Percentiles rank a stretch among this genome's conserved stretches.
These are phyloP conservation scores for Casuarina equisetifolia DNA, from an alignment of 306 rosid species.

Conservation along the genomic window DNA sequence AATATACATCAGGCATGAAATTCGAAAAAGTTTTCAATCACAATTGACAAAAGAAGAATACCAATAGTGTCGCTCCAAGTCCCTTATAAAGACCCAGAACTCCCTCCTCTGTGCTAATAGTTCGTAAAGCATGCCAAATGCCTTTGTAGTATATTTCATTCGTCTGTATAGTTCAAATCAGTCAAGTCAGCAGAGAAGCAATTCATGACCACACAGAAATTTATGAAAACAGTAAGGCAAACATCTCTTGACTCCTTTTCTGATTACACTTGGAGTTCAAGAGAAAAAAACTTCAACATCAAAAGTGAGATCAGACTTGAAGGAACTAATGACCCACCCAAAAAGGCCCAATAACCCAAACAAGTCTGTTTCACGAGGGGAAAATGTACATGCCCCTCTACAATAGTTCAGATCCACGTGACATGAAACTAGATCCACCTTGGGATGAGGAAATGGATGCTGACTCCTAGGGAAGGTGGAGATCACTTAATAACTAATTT, in stretches of 20 bases:
- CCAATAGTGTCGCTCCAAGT: conserved; percentile 97
- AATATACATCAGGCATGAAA: conserved; percentile 23
- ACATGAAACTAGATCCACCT: background rate
- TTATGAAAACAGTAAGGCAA: conserved; percentile 4
- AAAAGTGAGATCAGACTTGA: background rate
- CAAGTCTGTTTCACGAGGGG: background rate
- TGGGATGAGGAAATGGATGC: background rate
- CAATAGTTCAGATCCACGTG: background rate
- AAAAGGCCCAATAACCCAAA: background rate
- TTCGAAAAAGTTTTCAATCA: background rate
- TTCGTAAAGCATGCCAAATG: conserved; percentile 71
- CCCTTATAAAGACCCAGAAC: conserved; percentile 86
- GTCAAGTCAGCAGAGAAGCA: conserved; percentile 20
- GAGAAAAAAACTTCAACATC: conserved; percentile 2
- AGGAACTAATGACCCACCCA: background rate
- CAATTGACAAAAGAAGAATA: conserved; percentile 39
- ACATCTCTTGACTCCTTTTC: conserved; percentile 1
- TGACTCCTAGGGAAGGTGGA: background rate
- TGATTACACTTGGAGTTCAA: conserved; percentile 9
- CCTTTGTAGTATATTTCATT: conserved; percentile 75
- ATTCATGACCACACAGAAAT: background rate
- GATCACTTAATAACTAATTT: too few species aligned
- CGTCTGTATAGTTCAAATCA: conserved; percentile 59
- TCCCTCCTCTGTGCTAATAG: conserved; percentile 87
- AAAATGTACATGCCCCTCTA: background rate